Evolutionary conservation across 1,139 yeast species (phyloP).

Genomic region (Taphrina flavorubra): DNA sequence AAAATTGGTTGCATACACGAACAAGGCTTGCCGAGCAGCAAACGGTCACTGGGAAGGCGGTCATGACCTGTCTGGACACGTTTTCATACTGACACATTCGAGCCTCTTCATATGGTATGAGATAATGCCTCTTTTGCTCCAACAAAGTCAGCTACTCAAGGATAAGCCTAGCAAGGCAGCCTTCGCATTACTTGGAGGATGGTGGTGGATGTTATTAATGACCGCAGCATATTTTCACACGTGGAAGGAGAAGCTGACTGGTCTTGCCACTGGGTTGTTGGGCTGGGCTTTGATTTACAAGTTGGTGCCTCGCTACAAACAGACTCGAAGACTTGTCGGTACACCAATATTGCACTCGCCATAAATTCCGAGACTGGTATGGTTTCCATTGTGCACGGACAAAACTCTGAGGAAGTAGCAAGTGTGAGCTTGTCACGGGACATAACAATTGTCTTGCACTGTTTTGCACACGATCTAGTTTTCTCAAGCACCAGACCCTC

Average conservation of each 20-base stretch:
- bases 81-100: conserved; percentile 76
- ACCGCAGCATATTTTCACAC: conserved; percentile 88
- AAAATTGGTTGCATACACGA: conserved; percentile 47
- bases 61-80: conserved; percentile 96
- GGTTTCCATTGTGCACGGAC: too few species aligned
- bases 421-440: too few species aligned
- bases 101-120: conserved; percentile 75
- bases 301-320: conserved; percentile 19
- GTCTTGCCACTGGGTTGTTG: conserved; percentile 45
- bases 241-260: conserved; percentile 62
- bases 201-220: conserved; percentile 89
- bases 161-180: conserved; percentile 52
- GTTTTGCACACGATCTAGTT: too few species aligned
- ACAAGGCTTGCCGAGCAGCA: conserved; percentile 63
- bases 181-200: conserved; percentile 59
- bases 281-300: conserved; percentile 45
- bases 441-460: too few species aligned
- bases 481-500: too few species aligned
- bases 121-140: conserved; percentile 54
- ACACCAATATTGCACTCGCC: conserved; percentile 3
- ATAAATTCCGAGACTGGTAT: not conserved
- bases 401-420: too few species aligned
- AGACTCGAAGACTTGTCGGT: conserved; percentile 6
- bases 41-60: conserved; percentile 89
- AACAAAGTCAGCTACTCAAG: conserved; percentile 43